phyloP scores from a whole-genome alignment of 2,329 filamentous ascomycete species.

The Fusarium transvaalense region DNA sequence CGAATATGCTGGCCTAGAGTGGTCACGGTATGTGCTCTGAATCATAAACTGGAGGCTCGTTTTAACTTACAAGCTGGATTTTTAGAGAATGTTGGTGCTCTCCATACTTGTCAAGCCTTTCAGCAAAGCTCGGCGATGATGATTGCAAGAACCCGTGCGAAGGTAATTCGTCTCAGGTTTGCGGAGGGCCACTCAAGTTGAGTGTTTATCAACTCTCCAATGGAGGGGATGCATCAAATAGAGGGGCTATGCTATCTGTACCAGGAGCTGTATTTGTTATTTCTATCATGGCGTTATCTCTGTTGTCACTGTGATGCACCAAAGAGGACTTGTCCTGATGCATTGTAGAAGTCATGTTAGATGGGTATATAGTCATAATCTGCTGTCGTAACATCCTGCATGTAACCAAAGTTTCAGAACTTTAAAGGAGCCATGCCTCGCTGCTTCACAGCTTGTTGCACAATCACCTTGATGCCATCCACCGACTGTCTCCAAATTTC shows the following conservation, averaged over 20 bases:
- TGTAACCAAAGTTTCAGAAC: constrained; percentile 51
- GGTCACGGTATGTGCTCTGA: constrained; percentile 56
- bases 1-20: constrained; percentile 68
- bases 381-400: constrained; percentile 5
- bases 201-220: constrained; percentile 57
- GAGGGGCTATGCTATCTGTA: background rate
- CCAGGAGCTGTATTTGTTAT: constrained; percentile 10
- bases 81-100: constrained; percentile 72
- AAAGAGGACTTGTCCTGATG: too few species aligned
- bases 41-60: background rate
- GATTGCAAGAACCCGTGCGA: constrained; percentile 66
- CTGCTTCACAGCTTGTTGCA: constrained; percentile 67
- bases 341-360: background rate
- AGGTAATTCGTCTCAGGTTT: constrained; percentile 64
- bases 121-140: constrained; percentile 60
- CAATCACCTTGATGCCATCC: constrained; percentile 59
- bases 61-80: background rate
- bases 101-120: constrained; percentile 61
- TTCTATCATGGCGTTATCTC: background rate
- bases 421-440: constrained; percentile 69
- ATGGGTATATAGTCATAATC: constrained; percentile 27
- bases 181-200: constrained; percentile 66
- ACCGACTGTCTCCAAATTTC: constrained; percentile 62
- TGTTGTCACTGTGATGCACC: background rate
- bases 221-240: constrained; percentile 16